phyloP scores from a whole-genome alignment of 2,329 filamentous ascomycete species.

The Hymenotorrendiella dingleyae region DNA sequence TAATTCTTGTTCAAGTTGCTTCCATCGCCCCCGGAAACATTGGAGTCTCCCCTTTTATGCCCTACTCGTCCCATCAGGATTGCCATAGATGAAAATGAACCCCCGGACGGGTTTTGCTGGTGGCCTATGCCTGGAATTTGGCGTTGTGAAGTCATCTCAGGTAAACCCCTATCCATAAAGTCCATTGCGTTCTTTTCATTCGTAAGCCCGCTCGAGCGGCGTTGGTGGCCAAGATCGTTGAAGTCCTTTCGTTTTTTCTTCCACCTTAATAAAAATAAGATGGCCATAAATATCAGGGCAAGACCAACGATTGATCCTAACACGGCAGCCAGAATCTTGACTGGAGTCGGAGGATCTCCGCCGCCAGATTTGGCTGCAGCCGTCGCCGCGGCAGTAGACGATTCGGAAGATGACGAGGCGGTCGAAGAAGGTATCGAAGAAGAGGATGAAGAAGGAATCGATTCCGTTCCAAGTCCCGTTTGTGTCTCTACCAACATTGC shows the following conservation, averaged over 20 bases:
- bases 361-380: conserved; percentile 31
- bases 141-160: conserved; percentile 30
- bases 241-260: conserved; percentile 51
- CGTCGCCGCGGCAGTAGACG: conserved; percentile 25
- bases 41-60: conserved; percentile 41
- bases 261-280: conserved; percentile 64
- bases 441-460: conserved; percentile 9
- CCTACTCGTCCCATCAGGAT: conserved; percentile 60
- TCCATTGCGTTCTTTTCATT: conserved; percentile 54
- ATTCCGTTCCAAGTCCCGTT: conserved; percentile 7
- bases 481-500: conserved; percentile 23
- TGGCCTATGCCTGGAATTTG: conserved; percentile 43
- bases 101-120: conserved; percentile 45
- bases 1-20: conserved; percentile 58
- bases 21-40: conserved; percentile 51
- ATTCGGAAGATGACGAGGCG: conserved; percentile 21
- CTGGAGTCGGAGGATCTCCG: conserved; percentile 34
- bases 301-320: conserved; percentile 76
- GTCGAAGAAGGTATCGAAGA: conserved; percentile 27
- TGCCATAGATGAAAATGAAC: conserved; percentile 57
- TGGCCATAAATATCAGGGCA: conserved; percentile 39
- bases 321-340: conserved; percentile 71
- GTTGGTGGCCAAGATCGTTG: conserved; percentile 40
- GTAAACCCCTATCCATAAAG: conserved; percentile 40
- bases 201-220: conserved; percentile 38